Base-by-base conservation (phyloP, 1,284 basidiomycete species). In the Ceratobasidium sp. region DNA sequence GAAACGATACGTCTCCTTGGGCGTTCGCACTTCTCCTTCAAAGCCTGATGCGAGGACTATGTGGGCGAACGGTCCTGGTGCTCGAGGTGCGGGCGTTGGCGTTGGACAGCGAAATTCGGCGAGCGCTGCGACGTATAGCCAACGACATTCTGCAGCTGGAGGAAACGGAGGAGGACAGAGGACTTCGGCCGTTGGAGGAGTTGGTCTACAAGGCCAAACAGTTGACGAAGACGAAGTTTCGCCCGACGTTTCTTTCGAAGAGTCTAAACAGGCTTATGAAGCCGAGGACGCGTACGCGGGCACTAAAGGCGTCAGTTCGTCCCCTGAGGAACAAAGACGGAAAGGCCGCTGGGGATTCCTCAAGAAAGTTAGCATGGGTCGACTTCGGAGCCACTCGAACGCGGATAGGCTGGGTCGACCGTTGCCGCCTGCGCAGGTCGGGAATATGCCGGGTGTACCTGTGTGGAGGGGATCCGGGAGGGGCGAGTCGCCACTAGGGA, bases 331-430 rank as follows among this genome's bases (percentile, higher is more conserved):
- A 75, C 80, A 44, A 84, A 84, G 77, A 84, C 75, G 71, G 29
- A 27, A 74, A 78, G 72, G 75, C 36, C 60, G 66, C 57, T 97
- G 95, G 94, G 94, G 96, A 2, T 97, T 98, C 84, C 85, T 98
- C 76, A 95, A 96, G 84, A 98, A 98, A 85, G 96, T 97, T 93
- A 96, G 94, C 9, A 96, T 96, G 93, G 92, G 94, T 27, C 93
- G 93, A 82, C 91, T 84, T 75, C 72, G 80, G 27, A 75, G 76
- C 53, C 54, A 50, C 57, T 44, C 69, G 36, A 73, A 74, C 47
- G 36, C 57, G 17, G 60, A 73, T 31, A n/a, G 62, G 73, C 36
- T 73, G 36, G 60, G 67, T 17, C 45, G 44, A 7, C 11, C 33
- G 9, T 17, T 48, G n/a, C 54, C 54, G 3, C 15, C 54, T 19